Evolutionary conservation across 441 rosid genomes (phyloP), one percentile per base, ranked within the genome.

Genomic region (Pelargonium fulgidum): DNA sequence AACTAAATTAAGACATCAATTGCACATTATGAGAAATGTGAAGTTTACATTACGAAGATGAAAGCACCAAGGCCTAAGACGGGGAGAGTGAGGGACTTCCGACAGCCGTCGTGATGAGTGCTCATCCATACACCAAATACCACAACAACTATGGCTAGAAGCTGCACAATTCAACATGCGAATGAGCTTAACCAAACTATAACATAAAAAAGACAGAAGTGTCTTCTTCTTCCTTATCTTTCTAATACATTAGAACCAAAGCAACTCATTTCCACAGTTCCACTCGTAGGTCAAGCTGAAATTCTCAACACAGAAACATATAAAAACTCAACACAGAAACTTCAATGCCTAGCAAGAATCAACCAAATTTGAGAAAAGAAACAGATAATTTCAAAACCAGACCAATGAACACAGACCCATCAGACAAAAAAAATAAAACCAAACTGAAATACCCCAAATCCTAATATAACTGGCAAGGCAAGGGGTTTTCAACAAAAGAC

Each of bases 61-160:
- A 86, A 72, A 75, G 79, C 94, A 48, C 94, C 98, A 54, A 93
- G 92, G 67, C 89, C 91, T 69, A 93, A 73, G 63, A 90, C 91
- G 13, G 98, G 96, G 63, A 87, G 87, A 42, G 97, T 86, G 7
- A 93, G 91, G 67, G 97, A 85, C 74, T 85, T 89, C 69, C 92
- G 75, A 72, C 98, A 93, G 68, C 84, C 83, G 78, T 93, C 98
- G 47, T 88, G 84, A 73, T 89, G 94, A 69, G 92, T 83, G 85
- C 96, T 89, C 94, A 93, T 87, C 98, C 97, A 93, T 63, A 90
- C 91, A 66, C 97, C 97, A 73, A 85, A 90, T 47, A 86, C 81
- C 63, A 89, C 75, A 29, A 93, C 84, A 74, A 83, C 85, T 70
- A 86, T 77, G 48, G 94, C 91, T 81, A 89, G 72, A 65, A 93